Conservation (phyloP, 768 basidiomycete genomes). For the Coprinopsis sp. region DNA sequence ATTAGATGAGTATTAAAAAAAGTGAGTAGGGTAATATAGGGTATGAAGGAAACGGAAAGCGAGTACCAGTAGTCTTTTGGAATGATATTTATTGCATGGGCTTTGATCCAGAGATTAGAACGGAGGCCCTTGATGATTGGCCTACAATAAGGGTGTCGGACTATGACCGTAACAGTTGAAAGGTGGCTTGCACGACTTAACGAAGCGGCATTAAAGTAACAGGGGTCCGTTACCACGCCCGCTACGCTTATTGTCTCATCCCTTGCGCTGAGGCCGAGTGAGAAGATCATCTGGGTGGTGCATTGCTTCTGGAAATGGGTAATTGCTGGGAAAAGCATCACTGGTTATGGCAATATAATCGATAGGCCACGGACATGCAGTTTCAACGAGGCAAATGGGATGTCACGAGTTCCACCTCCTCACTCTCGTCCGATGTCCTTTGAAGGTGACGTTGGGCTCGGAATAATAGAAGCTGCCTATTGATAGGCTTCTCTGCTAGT, state of each 20-base stretch:
- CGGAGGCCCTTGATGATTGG: background rate
- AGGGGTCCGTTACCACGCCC: slow-evolving; percentile 18
- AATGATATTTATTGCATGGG: background rate
- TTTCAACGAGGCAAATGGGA: slow-evolving; percentile 27
- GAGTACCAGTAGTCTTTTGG: slow-evolving; percentile 5
- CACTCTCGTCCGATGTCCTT: slow-evolving; percentile 1
- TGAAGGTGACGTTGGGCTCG: background rate
- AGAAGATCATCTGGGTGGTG: slow-evolving; percentile 26
- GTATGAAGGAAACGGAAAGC: slow-evolving; percentile 5
- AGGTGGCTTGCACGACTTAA: background rate
- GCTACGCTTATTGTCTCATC: slow-evolving; percentile 22
- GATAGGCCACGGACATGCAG: slow-evolving; percentile 20
- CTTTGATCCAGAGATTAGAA: background rate
- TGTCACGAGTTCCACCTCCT: background rate
- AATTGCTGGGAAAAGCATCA: slow-evolving; percentile 6
- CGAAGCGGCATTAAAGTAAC: background rate
- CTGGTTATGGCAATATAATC: slow-evolving; percentile 1
- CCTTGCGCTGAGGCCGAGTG: slow-evolving; percentile 14
- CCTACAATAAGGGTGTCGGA: background rate
- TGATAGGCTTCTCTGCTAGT: background rate
- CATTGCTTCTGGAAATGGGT: no score
- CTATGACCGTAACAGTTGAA: slow-evolving; percentile 6
- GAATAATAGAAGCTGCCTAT: background rate
- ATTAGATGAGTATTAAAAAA: slow-evolving; percentile 9
- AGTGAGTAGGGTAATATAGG: slow-evolving; percentile 2